These are phyloP conservation scores for Boletus rufocinnamomeus DNA, from an alignment of 768 basidiomycete species.

Conservation along the genomic window DNA sequence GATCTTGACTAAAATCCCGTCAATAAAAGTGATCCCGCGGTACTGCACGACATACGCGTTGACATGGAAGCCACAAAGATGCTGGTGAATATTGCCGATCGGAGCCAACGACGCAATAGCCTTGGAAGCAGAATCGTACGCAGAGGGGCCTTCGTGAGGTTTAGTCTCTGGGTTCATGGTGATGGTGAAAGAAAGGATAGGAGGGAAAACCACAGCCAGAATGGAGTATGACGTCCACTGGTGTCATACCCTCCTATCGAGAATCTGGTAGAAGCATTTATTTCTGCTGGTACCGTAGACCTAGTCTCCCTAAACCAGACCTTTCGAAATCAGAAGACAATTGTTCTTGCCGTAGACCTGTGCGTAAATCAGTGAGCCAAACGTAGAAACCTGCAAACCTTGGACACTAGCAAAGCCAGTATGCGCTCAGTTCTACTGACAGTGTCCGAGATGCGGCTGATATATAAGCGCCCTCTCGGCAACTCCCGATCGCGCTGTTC, in stretches of 20 bases:
- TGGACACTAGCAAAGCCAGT: neutral
- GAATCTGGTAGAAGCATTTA: neutral
- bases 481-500: constrained; percentile 24
- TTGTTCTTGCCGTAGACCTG: neutral
- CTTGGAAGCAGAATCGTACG: constrained; percentile 30
- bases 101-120: constrained; percentile 38
- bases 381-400: neutral
- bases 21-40: neutral
- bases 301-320: too few relatives aligned
- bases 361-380: neutral
- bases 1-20: constrained; percentile 28
- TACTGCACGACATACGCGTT: constrained; percentile 30
- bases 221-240: constrained; percentile 1
- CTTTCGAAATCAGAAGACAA: too few relatives aligned
- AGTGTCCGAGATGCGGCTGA: neutral
- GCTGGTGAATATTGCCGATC: constrained; percentile 34
- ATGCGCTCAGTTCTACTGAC: neutral
- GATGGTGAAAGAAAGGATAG: neutral
- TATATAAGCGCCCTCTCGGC: constrained; percentile 23
- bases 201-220: neutral
- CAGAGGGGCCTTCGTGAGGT: constrained; percentile 19
- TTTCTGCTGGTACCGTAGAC: too few relatives aligned
- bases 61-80: constrained; percentile 39
- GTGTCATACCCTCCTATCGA: constrained; percentile 14
- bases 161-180: constrained; percentile 33